These are phyloP conservation scores for Pholiota microspora DNA, from an alignment of 768 basidiomycete species.

Conservation along the genomic window DNA sequence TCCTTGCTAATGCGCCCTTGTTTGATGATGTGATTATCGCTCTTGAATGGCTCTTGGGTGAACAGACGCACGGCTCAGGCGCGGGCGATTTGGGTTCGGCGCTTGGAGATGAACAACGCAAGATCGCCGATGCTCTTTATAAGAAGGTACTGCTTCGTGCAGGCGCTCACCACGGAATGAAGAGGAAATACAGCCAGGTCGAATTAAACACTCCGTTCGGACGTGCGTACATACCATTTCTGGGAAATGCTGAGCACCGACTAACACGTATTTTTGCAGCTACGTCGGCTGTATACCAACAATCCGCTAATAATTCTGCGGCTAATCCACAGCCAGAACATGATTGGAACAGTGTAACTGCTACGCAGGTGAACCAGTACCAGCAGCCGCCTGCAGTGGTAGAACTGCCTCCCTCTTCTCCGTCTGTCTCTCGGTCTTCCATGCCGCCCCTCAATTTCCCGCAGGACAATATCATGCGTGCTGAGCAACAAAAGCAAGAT, in stretches of 20 bases:
- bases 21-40: constrained; percentile 25
- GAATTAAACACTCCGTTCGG: constrained; percentile 5
- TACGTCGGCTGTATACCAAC: no score
- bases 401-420: constrained; percentile 1
- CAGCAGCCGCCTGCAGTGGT: constrained; percentile 7
- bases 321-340: background rate
- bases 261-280: no score
- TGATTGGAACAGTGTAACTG: background rate
- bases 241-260: background rate
- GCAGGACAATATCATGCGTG: constrained; percentile 6
- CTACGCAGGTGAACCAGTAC: constrained; percentile 6
- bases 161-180: constrained; percentile 21
- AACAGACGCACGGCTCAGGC: constrained; percentile 1
- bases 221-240: constrained; percentile 3
- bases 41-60: constrained; percentile 22
- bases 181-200: constrained; percentile 23
- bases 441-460: constrained; percentile 1
- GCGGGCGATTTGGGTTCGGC: constrained; percentile 9
- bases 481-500: constrained; percentile 1
- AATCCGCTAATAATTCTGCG: background rate
- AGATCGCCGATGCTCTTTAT: constrained; percentile 12
- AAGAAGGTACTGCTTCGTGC: constrained; percentile 4
- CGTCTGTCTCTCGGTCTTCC: constrained; percentile 3
- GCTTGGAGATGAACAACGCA: constrained; percentile 21
- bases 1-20: constrained; percentile 5